Base-by-base conservation (phyloP, 1,284 basidiomycete genomes). In the Pyrrhoderma noxium region DNA sequence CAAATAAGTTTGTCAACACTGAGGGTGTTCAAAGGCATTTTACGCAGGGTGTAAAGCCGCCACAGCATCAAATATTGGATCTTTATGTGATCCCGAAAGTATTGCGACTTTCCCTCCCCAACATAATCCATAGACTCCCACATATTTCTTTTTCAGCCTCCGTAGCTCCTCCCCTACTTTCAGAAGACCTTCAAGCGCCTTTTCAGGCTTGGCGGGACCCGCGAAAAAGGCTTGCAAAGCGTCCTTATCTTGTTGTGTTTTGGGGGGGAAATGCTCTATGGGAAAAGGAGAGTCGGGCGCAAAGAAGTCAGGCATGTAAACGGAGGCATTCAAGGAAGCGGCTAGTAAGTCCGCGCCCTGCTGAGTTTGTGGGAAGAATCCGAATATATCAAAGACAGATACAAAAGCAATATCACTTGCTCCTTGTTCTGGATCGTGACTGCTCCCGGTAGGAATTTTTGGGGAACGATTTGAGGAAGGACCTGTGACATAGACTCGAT, bases 221-320 rank as follows among this genome's bases (percentile, higher is more conserved):
- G 69, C 75, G 58, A 81, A 79, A 65, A 81, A 83, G 18, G 65
- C 64, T 59, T 80, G 76, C 16, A 82, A 64, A 27, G 68, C 70
- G 25, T 62, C 61, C 61, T 74, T 74, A 51, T 74, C 72, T 58
- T 76, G 69, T 43, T 76, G 70, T 7, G 69, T 72, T 57, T 70
- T 65, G 3, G 80, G 80, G 14, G 80, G 80, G 64, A 75, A 80
- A 37, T 70, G 65, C 14, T 72, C 70, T 23, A 67, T 57, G 1
- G 76, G 71, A 65, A 74, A 80, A 0, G 79, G 71, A 48, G 65
- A 65, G 50, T 71, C 62, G 14, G 76, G 76, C 57, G 76, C 74
- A 63, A 83, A 80, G 63, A 82, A 81, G 64, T 83, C 79, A 25
- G 81, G 81, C 75, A 84, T 79, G 58, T 80, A 71, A 14, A 84